A percentile compares a stretch with the other conserved stretches of the same genome.
Evolutionary conservation across 2,329 filamentous ascomycete species (phyloP).

Genomic region (Sodiomyces alkalinus): DNA sequence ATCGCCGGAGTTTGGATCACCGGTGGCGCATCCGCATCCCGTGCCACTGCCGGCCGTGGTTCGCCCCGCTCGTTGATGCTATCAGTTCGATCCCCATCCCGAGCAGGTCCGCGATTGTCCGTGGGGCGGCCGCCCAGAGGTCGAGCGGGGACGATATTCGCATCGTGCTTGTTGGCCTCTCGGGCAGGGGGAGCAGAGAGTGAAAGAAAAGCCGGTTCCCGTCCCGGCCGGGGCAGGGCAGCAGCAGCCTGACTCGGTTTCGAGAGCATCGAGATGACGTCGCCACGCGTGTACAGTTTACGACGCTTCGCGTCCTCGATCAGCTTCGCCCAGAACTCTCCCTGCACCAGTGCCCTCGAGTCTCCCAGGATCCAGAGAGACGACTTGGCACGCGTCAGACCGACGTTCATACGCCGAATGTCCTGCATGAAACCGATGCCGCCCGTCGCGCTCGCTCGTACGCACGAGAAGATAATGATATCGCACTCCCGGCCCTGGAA

Average conservation of each 20-base stretch:
- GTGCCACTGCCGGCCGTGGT: conserved; percentile 5
- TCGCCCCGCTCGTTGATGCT: conserved; percentile 16
- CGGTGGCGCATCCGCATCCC: conserved; percentile 5
- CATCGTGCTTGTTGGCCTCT: conserved; percentile 6
- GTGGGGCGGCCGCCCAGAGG: neutral
- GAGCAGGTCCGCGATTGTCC: conserved; percentile 1
- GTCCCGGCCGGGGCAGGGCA: neutral
- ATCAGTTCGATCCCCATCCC: conserved; percentile 8
- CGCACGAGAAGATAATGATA: conserved; percentile 97
- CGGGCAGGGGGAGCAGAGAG: neutral
- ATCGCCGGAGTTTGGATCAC: conserved; percentile 19
- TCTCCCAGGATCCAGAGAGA: conserved; percentile 95
- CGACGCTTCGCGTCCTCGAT: conserved; percentile 67
- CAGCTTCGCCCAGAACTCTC: conserved; percentile 79
- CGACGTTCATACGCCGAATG: conserved; percentile 98
- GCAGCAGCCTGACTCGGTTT: conserved; percentile 19
- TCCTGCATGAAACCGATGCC: conserved; percentile 98
- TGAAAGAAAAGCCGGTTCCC: too few relatives aligned
- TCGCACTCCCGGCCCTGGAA: conserved; percentile 96
- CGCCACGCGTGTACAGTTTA: conserved; percentile 59
- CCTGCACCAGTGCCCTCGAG: conserved; percentile 69
- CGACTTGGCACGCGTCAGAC: conserved; percentile 88
- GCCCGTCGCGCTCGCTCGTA: conserved; percentile 80
- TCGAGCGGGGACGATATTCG: neutral
- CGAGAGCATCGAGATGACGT: conserved; percentile 33